Base-by-base conservation (phyloP, 2,329 filamentous ascomycete genomes). In the Paramyrothecium sp. region DNA sequence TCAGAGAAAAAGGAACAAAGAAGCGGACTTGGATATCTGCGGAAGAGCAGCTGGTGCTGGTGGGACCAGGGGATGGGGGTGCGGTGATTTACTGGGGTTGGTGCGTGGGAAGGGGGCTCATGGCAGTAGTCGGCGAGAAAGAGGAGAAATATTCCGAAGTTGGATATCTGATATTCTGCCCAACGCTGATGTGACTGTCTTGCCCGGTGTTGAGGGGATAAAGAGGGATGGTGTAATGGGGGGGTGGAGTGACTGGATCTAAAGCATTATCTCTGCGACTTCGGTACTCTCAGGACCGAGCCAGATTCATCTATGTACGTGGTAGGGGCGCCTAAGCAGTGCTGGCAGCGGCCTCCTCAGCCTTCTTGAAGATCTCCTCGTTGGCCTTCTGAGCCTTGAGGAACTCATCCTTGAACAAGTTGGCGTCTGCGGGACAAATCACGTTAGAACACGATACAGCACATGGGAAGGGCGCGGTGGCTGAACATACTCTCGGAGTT, bases 301-400 rank as follows among this genome's bases (percentile, higher is more conserved):
- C 48, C 48, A n/a, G 48, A 26, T 30, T 30, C 26, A 30, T 44
- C 38, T 44, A 44, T 44, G 13, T 44, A 44, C 38, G 38, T 12
- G 38, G 13, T 19, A 19, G 5, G 38, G 38, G 38, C 33, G 51
- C 11, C 30, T 53, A 53, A 20, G 65, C 50, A 22, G 51, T 19
- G 19, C 54, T 50, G 38, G 49, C 50, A n/a, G 47, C 67, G 21
- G 63, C 63, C 48, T 67, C 60, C 23, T 62, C 60, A 17, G 63
- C 68, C 74, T 83, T 80, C 64, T 78, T 80, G 80, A 97, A 96
- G 58, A 97, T 82, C 64, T 85, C 86, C 83, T 95, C 92, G 78
- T 98, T 99, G 74, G 97, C 92, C 80, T 94, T 88, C 82, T 97
- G 93, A 55, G 95, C 94, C 83, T 96, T 92, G 80, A 96, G 87